These are phyloP conservation scores for Cutaneotrichosporon sp. DNA, from an alignment of 1,284 basidiomycete species.

Conservation along the genomic window DNA sequence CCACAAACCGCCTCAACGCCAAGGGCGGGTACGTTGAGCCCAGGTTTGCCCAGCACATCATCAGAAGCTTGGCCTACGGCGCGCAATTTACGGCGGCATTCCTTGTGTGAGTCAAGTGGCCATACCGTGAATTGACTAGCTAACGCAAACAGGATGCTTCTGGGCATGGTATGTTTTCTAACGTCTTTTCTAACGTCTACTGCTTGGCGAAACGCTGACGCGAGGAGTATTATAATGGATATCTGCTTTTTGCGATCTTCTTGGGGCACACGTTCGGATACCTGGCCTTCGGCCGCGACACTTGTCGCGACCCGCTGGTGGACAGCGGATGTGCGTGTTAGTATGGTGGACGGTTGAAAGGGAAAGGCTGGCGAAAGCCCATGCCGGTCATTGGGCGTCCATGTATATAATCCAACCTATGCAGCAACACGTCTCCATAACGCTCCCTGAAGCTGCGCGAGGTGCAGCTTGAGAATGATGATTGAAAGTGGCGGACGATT, in stretches of 20 bases:
- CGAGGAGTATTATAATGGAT: conserved; percentile 47
- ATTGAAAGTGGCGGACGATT: too few relatives aligned
- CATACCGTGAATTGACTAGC: too few relatives aligned
- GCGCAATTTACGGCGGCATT: conserved; percentile 47
- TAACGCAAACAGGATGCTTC: too few relatives aligned
- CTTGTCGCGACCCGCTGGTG: conserved; percentile 5
- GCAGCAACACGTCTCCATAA: too few relatives aligned
- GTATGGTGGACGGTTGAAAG: too few relatives aligned
- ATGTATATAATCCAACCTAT: too few relatives aligned
- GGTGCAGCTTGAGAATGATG: too few relatives aligned
- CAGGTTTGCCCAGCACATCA: conserved; percentile 40
- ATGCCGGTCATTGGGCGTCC: too few relatives aligned
- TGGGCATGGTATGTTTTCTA: too few relatives aligned
- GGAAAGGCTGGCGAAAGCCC: too few relatives aligned
- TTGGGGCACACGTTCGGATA: conserved; percentile 41
- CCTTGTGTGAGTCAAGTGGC: conserved; percentile 36
- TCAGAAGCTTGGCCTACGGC: conserved; percentile 43
- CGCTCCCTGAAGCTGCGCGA: too few relatives aligned
- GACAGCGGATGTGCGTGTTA: conserved; percentile 16
- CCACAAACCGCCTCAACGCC: background rate
- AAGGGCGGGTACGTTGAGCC: background rate
- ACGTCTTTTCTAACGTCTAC: background rate
- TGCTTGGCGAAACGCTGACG: background rate
- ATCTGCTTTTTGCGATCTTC: conserved; percentile 47
- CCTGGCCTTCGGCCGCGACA: conserved; percentile 39